Conservation (phyloP, 2,329 filamentous ascomycete species). For the Trichoderma sp. region DNA sequence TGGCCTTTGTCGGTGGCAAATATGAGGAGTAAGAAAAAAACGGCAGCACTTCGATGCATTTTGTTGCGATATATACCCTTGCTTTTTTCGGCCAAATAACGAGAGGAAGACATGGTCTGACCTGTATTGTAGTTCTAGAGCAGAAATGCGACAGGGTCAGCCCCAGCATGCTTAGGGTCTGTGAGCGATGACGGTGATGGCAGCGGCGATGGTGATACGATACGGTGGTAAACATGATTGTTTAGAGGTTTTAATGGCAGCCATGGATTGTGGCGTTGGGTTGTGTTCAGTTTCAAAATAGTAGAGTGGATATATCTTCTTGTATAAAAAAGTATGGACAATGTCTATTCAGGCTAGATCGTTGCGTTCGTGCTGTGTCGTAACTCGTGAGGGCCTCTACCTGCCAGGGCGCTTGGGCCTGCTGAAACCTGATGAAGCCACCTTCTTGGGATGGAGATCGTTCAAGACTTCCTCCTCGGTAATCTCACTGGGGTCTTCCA, state of each 20-base stretch:
- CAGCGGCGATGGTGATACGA: not conserved
- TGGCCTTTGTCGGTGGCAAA: conserved; percentile 57
- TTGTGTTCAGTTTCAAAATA: conserved; percentile 29
- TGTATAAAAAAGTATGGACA: conserved; percentile 19
- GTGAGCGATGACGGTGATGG: not conserved
- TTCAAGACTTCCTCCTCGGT: conserved; percentile 62
- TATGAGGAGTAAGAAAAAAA: conserved; percentile 60
- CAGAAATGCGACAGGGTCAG: conserved; percentile 20
- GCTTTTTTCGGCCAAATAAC: not conserved
- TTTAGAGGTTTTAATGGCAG: conserved; percentile 10
- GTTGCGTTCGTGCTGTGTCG: conserved; percentile 16
- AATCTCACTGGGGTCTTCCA: conserved; percentile 67
- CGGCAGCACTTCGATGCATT: not conserved
- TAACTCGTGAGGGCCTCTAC: conserved; percentile 31
- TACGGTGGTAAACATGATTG: not conserved
- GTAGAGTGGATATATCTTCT: conserved; percentile 2
- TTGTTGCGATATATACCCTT: conserved; percentile 19
- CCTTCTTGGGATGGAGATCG: conserved; percentile 66
- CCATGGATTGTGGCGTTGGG: not conserved
- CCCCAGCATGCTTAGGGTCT: conserved; percentile 6
- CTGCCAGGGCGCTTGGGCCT: conserved; percentile 77
- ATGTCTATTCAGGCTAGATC: conserved; percentile 22
- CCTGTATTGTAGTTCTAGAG: conserved; percentile 17
- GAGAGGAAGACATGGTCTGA: conserved; percentile 1
- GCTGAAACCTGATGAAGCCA: conserved; percentile 67